phyloP scores from a whole-genome alignment of 23 red algal genomes.

The Gracilaria gracilis region DNA sequence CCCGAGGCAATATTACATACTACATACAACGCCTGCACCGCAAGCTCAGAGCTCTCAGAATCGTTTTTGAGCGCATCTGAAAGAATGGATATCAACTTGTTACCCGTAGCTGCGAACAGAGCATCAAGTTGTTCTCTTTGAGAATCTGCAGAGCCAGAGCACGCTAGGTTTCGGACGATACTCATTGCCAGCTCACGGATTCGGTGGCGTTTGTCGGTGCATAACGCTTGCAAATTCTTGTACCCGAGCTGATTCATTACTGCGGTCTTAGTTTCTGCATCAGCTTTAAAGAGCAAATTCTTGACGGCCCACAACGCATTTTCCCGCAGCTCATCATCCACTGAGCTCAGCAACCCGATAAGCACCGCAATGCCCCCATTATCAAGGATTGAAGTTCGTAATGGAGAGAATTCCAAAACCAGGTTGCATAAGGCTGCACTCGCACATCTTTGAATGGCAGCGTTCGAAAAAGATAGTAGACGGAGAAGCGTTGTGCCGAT shows the following conservation, averaged over 20 bases:
- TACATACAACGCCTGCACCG: slow-evolving; percentile 75
- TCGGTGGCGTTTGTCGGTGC: slow-evolving; percentile 43
- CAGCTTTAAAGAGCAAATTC: slow-evolving; percentile 72
- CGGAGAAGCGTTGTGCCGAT: slow-evolving; percentile 36
- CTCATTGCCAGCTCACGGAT: slow-evolving; percentile 63
- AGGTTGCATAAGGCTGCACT: slow-evolving; percentile 72
- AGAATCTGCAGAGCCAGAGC: slow-evolving; percentile 43
- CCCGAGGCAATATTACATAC: slow-evolving; percentile 82
- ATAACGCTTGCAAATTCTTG: slow-evolving; percentile 50
- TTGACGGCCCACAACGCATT: slow-evolving; percentile 74
- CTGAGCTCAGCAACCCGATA: slow-evolving; percentile 31
- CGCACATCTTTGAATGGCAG: slow-evolving; percentile 32
- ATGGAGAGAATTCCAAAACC: slow-evolving; percentile 70
- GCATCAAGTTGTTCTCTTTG: slow-evolving; percentile 69
- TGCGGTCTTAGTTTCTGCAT: slow-evolving; percentile 50
- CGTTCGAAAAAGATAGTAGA: slow-evolving; percentile 5
- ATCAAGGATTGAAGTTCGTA: slow-evolving; percentile 51
- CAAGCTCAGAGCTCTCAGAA: slow-evolving; percentile 28
- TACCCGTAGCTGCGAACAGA: slow-evolving; percentile 54
- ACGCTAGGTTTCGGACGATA: slow-evolving; percentile 74
- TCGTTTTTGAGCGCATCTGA: slow-evolving; percentile 37
- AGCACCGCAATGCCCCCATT: slow-evolving; percentile 28
- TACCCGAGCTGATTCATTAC: slow-evolving; percentile 66
- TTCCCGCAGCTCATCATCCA: slow-evolving; percentile 59
- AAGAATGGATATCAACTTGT: slow-evolving; percentile 54